Conservation (phyloP, 179 eudicot species). For the Drosera spatulata region DNA sequence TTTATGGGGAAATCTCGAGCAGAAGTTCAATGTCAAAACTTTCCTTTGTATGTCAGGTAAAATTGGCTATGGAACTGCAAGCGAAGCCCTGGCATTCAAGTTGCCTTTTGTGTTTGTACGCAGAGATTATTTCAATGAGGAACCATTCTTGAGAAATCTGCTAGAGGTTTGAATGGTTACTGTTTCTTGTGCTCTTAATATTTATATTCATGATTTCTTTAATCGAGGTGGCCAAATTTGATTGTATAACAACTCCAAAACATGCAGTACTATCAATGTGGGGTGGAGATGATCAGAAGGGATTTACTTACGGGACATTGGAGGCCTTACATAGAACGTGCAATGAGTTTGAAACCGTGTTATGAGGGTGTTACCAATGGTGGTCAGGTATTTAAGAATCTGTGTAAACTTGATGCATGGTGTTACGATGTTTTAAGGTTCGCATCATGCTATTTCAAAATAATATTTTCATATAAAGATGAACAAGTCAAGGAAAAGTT, state of each 20-base stretch:
- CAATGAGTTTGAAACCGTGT: conserved; percentile 84
- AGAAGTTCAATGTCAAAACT: not conserved
- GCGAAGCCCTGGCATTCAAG: conserved; percentile 96
- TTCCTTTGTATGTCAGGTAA: conserved; percentile 49
- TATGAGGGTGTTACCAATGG: conserved; percentile 87
- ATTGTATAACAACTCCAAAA: conserved; percentile 6
- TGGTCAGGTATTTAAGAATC: conserved; percentile 55
- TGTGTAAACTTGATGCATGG: too few relatives aligned
- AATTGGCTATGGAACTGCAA: conserved; percentile 97
- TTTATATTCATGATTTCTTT: not conserved
- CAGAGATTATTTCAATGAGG: conserved; percentile 96
- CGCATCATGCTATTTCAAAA: too few relatives aligned
- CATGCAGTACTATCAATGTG: conserved; percentile 73
- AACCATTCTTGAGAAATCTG: conserved; percentile 92
- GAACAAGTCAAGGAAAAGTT: too few relatives aligned
- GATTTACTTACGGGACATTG: conserved; percentile 97
- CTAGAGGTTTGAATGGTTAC: conserved; percentile 51
- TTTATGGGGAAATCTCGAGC: not conserved
- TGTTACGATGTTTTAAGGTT: too few relatives aligned
- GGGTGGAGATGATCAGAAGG: conserved; percentile 99
- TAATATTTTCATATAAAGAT: too few relatives aligned
- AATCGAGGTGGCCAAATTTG: too few relatives aligned
- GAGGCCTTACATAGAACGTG: conserved; percentile 95
- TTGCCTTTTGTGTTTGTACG: conserved; percentile 97
- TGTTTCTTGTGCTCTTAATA: conserved; percentile 1